Conservation (phyloP, 164 flowering plant species). For the Sextonia rubra region DNA sequence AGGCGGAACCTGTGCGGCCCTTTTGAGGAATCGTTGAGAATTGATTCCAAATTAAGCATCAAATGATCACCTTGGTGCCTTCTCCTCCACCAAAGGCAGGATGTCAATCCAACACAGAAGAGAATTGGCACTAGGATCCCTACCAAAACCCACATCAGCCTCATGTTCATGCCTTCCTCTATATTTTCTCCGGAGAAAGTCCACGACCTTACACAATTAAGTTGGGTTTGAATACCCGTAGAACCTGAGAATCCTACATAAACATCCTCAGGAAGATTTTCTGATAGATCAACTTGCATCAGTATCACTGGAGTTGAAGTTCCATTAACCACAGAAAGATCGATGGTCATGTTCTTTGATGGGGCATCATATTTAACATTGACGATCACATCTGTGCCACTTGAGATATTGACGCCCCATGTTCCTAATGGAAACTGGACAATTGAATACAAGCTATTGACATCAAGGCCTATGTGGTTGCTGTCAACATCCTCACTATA, state of each 20-base stretch:
- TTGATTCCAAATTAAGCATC: slow-evolving; percentile 17
- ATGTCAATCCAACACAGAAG: too few relatives aligned
- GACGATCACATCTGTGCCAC: slow-evolving; percentile 7
- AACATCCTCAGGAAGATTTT: slow-evolving; percentile 9
- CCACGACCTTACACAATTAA: slow-evolving; percentile 41
- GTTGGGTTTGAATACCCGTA: slow-evolving; percentile 23
- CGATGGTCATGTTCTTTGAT: slow-evolving; percentile 9
- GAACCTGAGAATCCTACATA: slow-evolving; percentile 18
- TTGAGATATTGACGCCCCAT: slow-evolving; percentile 21
- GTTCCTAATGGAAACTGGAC: slow-evolving; percentile 16
- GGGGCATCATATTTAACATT: slow-evolving; percentile 30
- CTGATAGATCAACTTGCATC: slow-evolving; percentile 33
- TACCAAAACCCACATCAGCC: neutral
- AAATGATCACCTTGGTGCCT: too few relatives aligned
- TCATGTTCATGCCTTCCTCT: neutral
- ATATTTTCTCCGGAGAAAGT: slow-evolving; percentile 24
- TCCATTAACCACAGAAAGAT: too few relatives aligned
- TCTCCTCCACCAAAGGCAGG: too few relatives aligned
- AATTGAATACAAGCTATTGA: slow-evolving; percentile 1
- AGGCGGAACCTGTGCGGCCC: slow-evolving; percentile 40
- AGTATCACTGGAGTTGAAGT: too few relatives aligned
- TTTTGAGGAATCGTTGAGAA: slow-evolving; percentile 25
- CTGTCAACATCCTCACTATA: slow-evolving; percentile 13
- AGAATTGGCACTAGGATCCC: slow-evolving; percentile 17
- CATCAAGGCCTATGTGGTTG: slow-evolving; percentile 29